Evolutionary conservation across 495 filamentous ascomycete species (phyloP).

Genomic region (Xylaria palmicola): DNA sequence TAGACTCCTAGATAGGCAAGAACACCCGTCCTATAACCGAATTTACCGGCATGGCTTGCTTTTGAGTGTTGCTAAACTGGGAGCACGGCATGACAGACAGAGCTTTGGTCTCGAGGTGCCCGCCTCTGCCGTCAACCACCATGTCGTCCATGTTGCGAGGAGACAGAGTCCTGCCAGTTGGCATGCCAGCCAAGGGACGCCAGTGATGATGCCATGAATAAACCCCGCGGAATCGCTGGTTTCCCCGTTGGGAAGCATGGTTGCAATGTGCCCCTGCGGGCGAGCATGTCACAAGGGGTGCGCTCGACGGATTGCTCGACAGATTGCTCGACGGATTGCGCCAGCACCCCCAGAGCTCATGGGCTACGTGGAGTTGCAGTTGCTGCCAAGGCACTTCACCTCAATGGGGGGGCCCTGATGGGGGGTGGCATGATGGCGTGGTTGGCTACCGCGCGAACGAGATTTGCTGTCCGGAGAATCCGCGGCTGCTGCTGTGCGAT

Average conservation of each 20-base stretch:
- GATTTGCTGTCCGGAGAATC: constrained; percentile 2
- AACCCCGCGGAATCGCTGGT: not conserved
- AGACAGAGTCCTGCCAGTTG: not conserved
- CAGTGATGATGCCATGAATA: not conserved
- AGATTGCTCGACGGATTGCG: no score
- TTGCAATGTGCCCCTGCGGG: not conserved
- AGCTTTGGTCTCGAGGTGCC: no score
- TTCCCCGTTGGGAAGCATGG: not conserved
- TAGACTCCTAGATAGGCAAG: constrained; percentile 1
- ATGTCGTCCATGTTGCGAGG: not conserved
- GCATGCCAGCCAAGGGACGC: not conserved
- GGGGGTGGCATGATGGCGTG: not conserved
- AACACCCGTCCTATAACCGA: not conserved
- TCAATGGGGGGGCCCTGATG: not conserved
- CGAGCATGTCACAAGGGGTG: not conserved
- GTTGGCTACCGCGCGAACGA: constrained; percentile 2
- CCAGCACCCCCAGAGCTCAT: not conserved
- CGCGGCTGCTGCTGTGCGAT: constrained; percentile 7
- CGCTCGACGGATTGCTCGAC: no score
- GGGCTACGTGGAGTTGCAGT: constrained; percentile 4
- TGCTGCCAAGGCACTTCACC: constrained; percentile 8
- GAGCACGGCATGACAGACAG: no score
- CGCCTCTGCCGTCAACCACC: not conserved
- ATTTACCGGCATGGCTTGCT: not conserved
- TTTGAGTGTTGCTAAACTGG: not conserved